Evolutionary conservation across 2,329 filamentous ascomycete genomes (phyloP), one percentile per base, ranked within the genome.

Genomic region (Amauroascus niger): DNA sequence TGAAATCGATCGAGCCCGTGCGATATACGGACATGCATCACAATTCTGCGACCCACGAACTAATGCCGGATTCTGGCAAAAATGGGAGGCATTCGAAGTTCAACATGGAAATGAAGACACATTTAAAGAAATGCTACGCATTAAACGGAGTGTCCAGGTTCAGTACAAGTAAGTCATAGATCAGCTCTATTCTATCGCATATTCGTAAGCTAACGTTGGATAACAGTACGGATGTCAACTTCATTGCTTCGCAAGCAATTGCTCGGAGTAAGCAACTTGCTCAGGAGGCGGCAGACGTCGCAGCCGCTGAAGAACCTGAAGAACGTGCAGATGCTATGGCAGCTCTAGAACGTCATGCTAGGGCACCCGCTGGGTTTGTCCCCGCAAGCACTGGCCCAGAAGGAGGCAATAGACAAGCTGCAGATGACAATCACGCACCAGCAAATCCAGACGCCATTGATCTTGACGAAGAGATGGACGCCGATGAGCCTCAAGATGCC

Each of bases 31-130:
- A 1, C 93, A 98, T 66, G 93, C 88, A 11, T 95, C 88, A 41
- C 93, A 98, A 68, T 98, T 97, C 71, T 95, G 89, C 72, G 94
- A 98, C 69, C 93, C 93, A 7, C 79, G 94, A 52, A 95, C 88
- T 13, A 89, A 88, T 61, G 84, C 87, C 6, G 82, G 80, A 14
- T 98, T 97, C 73, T 98, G 94, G 94, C 79, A 83, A 62, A 94
- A 91, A 68, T 98, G 93, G 93, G 93, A 98, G 70, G 79, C 83
- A 52, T 98, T 98, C 69, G 94, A 98, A 71, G 89, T 97, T 20
- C 87, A 94, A 68, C 93, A 98, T 66, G 93, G 93, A 60, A 98
- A 98, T 71, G 94, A 98, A 69, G 93, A 98, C 69, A 98, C 94
- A 0, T 98, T 94, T 78, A 96, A 95, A 75, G 93, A 98, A 69